phyloP scores from a whole-genome alignment of 257 asterid genomes.

The Galeopsis tetrahit region DNA sequence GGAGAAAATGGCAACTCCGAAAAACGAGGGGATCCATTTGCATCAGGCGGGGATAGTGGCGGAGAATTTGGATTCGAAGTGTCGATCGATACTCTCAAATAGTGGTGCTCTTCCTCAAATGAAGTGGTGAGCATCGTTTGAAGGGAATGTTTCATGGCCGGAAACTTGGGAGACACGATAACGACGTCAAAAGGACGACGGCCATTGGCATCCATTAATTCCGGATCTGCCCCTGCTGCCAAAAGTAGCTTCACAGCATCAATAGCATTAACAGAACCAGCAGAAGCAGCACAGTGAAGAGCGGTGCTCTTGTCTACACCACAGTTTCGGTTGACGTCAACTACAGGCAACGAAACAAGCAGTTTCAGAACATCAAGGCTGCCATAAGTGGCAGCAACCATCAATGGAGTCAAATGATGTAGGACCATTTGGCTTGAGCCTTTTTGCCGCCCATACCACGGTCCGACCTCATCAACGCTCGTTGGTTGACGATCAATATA shows the following conservation, averaged over 20 bases:
- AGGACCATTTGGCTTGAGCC: slow-evolving; percentile 79
- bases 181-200: slow-evolving; percentile 61
- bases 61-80: slow-evolving; percentile 46
- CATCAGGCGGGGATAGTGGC: slow-evolving; percentile 55
- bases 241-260: slow-evolving; percentile 59
- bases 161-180: slow-evolving; percentile 54
- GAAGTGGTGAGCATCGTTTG: slow-evolving; percentile 54
- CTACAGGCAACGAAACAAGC: slow-evolving; percentile 60
- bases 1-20: slow-evolving; percentile 47
- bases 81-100: slow-evolving; percentile 36
- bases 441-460: slow-evolving; percentile 78
- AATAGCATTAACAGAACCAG: slow-evolving; percentile 58
- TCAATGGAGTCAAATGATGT: slow-evolving; percentile 75
- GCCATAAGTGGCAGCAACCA: slow-evolving; percentile 89
- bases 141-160: slow-evolving; percentile 45
- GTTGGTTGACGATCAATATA: slow-evolving; percentile 46
- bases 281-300: slow-evolving; percentile 83
- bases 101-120: slow-evolving; percentile 48
- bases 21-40: slow-evolving; percentile 46
- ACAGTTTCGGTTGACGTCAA: slow-evolving; percentile 68
- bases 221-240: slow-evolving; percentile 75
- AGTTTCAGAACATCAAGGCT: slow-evolving; percentile 64
- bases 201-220: slow-evolving; percentile 58
- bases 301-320: slow-evolving; percentile 69
- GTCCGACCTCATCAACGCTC: slow-evolving; percentile 60